These are phyloP conservation scores for Podila minutissima DNA, from an alignment of 192 early-diverging fungal genomes.

Conservation along the genomic window DNA sequence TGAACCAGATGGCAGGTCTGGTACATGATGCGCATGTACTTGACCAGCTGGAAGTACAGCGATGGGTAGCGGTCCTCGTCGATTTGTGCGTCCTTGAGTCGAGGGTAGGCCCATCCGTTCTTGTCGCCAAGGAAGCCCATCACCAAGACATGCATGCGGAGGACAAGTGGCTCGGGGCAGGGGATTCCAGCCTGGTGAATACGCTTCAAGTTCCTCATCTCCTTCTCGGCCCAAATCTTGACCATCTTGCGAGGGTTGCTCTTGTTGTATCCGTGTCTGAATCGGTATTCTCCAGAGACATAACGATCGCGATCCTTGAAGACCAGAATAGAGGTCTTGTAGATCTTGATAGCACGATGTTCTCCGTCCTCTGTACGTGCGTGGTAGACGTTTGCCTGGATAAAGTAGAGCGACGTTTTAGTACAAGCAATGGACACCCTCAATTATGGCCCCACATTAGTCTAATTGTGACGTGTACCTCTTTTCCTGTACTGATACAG, in stretches of 20 bases:
- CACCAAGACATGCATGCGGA: constrained; percentile 93
- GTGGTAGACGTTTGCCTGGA: constrained; percentile 95
- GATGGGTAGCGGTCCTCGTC: constrained; percentile 74
- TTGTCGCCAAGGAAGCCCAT: constrained; percentile 95
- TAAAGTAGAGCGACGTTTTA: constrained; percentile 2
- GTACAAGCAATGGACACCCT: not conserved
- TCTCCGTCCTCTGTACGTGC: constrained; percentile 84
- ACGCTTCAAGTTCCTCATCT: constrained; percentile 98
- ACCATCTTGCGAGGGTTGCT: constrained; percentile 99
- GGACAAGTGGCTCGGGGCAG: constrained; percentile 86
- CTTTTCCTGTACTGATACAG: constrained; percentile 97
- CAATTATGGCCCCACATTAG: not conserved
- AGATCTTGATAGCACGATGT: constrained; percentile 95
- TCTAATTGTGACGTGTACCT: constrained; percentile 52
- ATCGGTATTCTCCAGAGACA: constrained; percentile 94
- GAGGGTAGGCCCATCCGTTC: constrained; percentile 93
- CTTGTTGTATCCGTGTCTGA: constrained; percentile 93
- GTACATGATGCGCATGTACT: constrained; percentile 92
- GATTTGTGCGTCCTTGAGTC: constrained; percentile 94
- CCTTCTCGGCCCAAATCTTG: constrained; percentile 98
- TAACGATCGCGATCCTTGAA: constrained; percentile 99
- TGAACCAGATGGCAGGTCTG: constrained; percentile 94
- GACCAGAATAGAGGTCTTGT: constrained; percentile 97
- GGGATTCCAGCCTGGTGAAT: constrained; percentile 86
- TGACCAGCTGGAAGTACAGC: constrained; percentile 86